These are phyloP conservation scores for Rhodofomes roseus DNA, from an alignment of 1,284 basidiomycete genomes.

Conservation along the genomic window DNA sequence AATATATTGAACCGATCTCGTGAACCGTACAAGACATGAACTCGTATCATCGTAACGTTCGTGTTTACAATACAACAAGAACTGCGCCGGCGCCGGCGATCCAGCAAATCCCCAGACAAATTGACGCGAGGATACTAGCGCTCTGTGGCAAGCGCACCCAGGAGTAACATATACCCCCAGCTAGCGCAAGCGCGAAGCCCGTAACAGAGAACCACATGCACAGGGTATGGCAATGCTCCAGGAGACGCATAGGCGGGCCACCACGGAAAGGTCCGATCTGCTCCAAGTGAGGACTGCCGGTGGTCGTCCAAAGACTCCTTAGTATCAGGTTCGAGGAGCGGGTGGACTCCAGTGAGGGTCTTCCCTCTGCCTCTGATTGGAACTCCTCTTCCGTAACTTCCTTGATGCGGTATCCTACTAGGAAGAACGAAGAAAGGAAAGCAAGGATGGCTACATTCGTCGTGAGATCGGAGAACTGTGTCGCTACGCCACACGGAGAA, in stretches of 20 bases:
- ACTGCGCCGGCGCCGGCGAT: conserved; percentile 23
- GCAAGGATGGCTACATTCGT: conserved; percentile 46
- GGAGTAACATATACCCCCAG: conserved; percentile 47
- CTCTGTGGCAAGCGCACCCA: conserved; percentile 44
- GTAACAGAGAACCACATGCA: conserved; percentile 44
- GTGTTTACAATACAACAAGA: conserved; percentile 2
- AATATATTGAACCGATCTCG: too few relatives aligned
- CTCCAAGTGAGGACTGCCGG: conserved; percentile 40
- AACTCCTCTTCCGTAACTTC: conserved; percentile 43
- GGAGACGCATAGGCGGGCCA: conserved; percentile 39
- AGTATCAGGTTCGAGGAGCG: neutral
- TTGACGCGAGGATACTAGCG: conserved; percentile 40
- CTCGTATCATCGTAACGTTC: neutral
- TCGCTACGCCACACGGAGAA: conserved; percentile 1
- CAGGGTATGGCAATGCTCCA: conserved; percentile 45
- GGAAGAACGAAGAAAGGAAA: conserved; percentile 54
- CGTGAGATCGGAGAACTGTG: neutral
- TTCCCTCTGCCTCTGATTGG: conserved; percentile 16
- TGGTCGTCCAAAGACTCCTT: conserved; percentile 25
- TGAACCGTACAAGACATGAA: too few relatives aligned
- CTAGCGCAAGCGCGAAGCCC: conserved; percentile 49
- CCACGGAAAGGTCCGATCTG: conserved; percentile 37
- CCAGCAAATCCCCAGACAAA: conserved; percentile 36
- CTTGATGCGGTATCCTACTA: conserved; percentile 51
- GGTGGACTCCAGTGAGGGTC: neutral